Percentiles rank a stretch among this genome's conserved stretches.
These are phyloP conservation scores for Rhizophlyctis rosea DNA, from an alignment of 192 early-diverging fungal species.

Conservation along the genomic window DNA sequence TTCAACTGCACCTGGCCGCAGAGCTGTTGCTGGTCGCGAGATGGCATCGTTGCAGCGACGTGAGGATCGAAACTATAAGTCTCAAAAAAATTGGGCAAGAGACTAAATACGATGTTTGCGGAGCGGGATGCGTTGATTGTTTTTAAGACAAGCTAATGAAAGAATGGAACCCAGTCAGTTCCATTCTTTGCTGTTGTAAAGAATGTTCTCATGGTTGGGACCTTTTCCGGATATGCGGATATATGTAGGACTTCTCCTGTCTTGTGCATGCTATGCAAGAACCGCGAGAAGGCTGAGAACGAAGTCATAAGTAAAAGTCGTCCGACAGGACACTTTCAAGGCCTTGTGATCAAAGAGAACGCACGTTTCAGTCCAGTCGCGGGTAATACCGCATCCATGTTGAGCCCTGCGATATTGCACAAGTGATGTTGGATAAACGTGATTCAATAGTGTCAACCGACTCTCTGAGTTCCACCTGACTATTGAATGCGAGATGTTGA, in stretches of 20 bases:
- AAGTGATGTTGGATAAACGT: no score
- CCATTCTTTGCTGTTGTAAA: neutral
- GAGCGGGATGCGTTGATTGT: constrained; percentile 68
- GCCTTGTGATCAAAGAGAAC: neutral
- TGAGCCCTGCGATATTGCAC: no score
- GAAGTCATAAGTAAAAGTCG: no score
- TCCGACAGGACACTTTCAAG: no score
- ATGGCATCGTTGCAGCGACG: no score
- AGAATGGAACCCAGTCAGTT: neutral
- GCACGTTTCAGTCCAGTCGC: constrained; percentile 23
- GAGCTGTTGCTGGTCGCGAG: no score
- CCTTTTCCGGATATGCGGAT: constrained; percentile 49
- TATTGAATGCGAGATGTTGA: no score
- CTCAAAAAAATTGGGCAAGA: constrained; percentile 66
- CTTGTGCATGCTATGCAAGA: constrained; percentile 56
- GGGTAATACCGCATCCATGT: constrained; percentile 22
- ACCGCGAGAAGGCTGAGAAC: constrained; percentile 51
- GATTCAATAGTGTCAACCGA: no score
- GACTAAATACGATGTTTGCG: constrained; percentile 55
- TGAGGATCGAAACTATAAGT: constrained; percentile 50
- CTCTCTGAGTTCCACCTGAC: no score
- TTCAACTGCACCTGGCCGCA: constrained; percentile 35
- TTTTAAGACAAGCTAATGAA: constrained; percentile 41
- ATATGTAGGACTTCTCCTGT: constrained; percentile 64
- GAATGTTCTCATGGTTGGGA: no score